A percentile compares a stretch with the other conserved stretches of the same genome.
These are phyloP conservation scores for Clitoria ternatea DNA, from an alignment of 306 rosid species.

Conservation along the genomic window DNA sequence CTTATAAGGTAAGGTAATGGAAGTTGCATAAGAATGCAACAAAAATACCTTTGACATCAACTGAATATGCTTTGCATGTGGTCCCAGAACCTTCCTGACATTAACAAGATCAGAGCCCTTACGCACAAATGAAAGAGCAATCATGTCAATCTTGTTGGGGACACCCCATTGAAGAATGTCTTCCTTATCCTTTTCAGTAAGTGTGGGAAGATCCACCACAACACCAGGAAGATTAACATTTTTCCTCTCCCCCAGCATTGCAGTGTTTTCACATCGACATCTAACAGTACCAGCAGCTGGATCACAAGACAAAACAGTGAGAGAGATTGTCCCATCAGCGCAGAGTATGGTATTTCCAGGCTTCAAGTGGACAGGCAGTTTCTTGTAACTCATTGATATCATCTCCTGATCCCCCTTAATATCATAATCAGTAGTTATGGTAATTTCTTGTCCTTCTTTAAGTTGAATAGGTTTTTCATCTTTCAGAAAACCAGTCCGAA, in stretches of 20 bases:
- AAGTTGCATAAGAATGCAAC: conserved; percentile 15
- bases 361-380: conserved; percentile 76
- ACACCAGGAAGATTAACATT: conserved; percentile 96
- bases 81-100: conserved; percentile 85
- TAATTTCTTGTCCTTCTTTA: conserved; percentile 88
- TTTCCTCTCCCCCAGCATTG: conserved; percentile 87
- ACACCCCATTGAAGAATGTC: conserved; percentile 94
- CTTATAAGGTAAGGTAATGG: no score
- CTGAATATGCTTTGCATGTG: conserved; percentile 70
- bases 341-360: conserved; percentile 81
- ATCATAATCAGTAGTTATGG: conserved; percentile 71
- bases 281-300: conserved; percentile 58
- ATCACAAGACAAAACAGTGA: conserved; percentile 78
- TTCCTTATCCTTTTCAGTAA: conserved; percentile 90
- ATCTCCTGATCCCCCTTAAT: conserved; percentile 65
- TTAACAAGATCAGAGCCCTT: conserved; percentile 93
- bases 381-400: conserved; percentile 92
- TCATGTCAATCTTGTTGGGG: conserved; percentile 92
- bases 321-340: conserved; percentile 89
- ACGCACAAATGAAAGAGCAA: conserved; percentile 96
- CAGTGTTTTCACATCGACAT: conserved; percentile 84
- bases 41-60: conserved; percentile 82
- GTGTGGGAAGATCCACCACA: conserved; percentile 96
- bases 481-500: conserved; percentile 84
- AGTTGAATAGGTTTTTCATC: conserved; percentile 87